Evolutionary conservation across 2,329 filamentous ascomycete species (phyloP).

Genomic region (Pseudofabraea citricarpa): DNA sequence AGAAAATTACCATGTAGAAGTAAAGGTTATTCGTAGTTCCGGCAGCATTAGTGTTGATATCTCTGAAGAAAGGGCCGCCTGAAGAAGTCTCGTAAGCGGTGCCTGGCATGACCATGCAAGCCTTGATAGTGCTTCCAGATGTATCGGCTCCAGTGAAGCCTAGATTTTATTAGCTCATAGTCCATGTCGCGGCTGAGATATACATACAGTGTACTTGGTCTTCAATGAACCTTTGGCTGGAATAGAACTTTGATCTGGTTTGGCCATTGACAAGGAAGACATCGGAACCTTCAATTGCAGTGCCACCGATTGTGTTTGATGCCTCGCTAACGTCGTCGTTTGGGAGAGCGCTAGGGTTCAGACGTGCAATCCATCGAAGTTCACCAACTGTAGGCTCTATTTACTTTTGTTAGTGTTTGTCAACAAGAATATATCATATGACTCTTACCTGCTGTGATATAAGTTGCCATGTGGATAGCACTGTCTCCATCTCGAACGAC

Average conservation of each 20-base stretch:
- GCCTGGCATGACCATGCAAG: constrained; percentile 52
- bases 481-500: constrained; percentile 56
- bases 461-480: constrained; percentile 51
- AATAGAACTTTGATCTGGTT: constrained; percentile 68
- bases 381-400: constrained; percentile 50
- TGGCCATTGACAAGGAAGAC: constrained; percentile 56
- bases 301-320: constrained; percentile 49
- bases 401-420: background rate
- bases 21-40: constrained; percentile 54
- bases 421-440: background rate
- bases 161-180: background rate
- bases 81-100: constrained; percentile 55
- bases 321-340: constrained; percentile 47
- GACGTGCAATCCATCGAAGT: constrained; percentile 59
- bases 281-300: constrained; percentile 53
- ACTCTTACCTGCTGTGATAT: constrained; percentile 43
- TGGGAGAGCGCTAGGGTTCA: constrained; percentile 45
- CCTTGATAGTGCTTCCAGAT: constrained; percentile 40
- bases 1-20: constrained; percentile 38
- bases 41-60: constrained; percentile 53
- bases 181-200: no score
- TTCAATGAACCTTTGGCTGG: constrained; percentile 65
- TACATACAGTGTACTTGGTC: constrained; percentile 59
- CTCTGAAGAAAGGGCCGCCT: constrained; percentile 60
- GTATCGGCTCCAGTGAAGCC: background rate